These are phyloP conservation scores for Backusella tarrabulga DNA, from an alignment of 192 early-diverging fungal species.

Conservation along the genomic window DNA sequence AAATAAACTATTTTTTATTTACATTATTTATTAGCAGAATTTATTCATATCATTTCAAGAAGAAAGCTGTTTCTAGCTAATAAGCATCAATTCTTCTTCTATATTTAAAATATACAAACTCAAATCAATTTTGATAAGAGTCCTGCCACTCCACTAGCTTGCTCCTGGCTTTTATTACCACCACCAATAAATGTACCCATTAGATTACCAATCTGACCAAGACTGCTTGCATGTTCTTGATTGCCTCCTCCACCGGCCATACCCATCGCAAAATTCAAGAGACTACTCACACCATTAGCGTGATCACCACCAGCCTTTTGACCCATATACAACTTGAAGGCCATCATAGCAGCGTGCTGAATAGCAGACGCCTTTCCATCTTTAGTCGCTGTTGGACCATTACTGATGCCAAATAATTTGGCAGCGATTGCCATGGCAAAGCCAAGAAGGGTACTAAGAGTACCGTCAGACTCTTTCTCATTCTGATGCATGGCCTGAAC, in stretches of 20 bases:
- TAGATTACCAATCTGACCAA: slow-evolving; percentile 9
- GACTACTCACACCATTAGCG: slow-evolving; percentile 1
- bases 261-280: slow-evolving; percentile 16
- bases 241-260: background rate
- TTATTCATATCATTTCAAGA: too few relatives aligned
- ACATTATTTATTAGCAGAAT: too few relatives aligned
- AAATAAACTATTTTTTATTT: too few relatives aligned
- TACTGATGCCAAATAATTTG: slow-evolving; percentile 23
- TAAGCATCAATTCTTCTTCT: too few relatives aligned
- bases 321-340: slow-evolving; percentile 34
- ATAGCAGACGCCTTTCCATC: slow-evolving; percentile 18
- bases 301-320: slow-evolving; percentile 11
- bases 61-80: too few relatives aligned
- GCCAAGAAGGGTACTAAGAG: slow-evolving; percentile 18
- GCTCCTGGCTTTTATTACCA: background rate
- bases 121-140: background rate
- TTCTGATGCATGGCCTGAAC: slow-evolving; percentile 30
- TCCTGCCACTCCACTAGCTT: background rate
- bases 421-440: slow-evolving; percentile 34
- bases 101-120: background rate
- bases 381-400: background rate
- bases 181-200: slow-evolving; percentile 1
- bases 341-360: slow-evolving; percentile 34
- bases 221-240: background rate
- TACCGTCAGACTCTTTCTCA: slow-evolving; percentile 5